A percentile compares a stretch with the other conserved stretches of the same genome.
Conservation (phyloP, 768 basidiomycete species). For the Collybia mongolica region DNA sequence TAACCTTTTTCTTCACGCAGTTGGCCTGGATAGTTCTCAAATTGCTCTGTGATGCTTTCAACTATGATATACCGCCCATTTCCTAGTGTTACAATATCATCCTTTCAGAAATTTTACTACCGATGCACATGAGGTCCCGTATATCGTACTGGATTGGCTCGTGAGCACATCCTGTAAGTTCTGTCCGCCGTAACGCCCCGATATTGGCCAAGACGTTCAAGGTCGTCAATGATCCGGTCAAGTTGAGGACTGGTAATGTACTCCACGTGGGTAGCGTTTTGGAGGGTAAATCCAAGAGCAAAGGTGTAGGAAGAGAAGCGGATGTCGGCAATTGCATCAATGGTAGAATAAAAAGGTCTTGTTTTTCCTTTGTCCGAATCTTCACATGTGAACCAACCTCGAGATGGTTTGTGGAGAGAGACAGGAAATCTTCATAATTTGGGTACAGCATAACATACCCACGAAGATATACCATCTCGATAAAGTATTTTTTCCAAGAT, state of each 20-base stretch:
- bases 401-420: conserved; percentile 88
- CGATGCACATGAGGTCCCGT: conserved; percentile 23
- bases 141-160: conserved; percentile 18
- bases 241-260: conserved; percentile 66
- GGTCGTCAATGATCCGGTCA: conserved; percentile 50
- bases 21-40: conserved; percentile 69
- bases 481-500: conserved; percentile 90
- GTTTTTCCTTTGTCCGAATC: conserved; percentile 55
- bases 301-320: conserved; percentile 13
- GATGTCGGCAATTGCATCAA: conserved; percentile 50
- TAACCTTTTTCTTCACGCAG: conserved; percentile 84
- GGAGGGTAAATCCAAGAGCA: conserved; percentile 61
- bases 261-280: conserved; percentile 49
- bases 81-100: not conserved
- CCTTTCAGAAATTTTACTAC: not conserved
- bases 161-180: conserved; percentile 31
- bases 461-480: conserved; percentile 78
- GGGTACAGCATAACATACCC: conserved; percentile 91
- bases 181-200: conserved; percentile 31
- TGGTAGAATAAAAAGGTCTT: conserved; percentile 65
- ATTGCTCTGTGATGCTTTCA: conserved; percentile 50
- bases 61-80: conserved; percentile 8
- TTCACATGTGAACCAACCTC: conserved; percentile 83
- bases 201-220: conserved; percentile 26
- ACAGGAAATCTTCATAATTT: conserved; percentile 69